Evolutionary conservation across 108 stramenopile species (phyloP).

Genomic region (Skeletonema tropicum): DNA sequence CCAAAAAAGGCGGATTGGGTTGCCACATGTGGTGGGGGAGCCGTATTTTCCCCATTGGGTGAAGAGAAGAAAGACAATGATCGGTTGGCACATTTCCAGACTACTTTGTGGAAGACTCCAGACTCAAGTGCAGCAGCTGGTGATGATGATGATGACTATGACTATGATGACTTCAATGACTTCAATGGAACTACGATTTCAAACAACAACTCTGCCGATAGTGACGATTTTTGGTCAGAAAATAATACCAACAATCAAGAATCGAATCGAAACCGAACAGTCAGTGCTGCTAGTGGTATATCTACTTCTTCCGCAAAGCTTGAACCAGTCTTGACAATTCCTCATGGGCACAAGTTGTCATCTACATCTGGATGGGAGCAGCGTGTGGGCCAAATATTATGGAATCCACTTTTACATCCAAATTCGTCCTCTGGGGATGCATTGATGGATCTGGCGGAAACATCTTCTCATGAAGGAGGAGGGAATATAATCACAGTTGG

Average conservation of each 20-base stretch:
- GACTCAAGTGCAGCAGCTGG: conserved; percentile 17
- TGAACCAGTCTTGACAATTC: conserved; percentile 35
- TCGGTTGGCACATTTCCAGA: conserved; percentile 30
- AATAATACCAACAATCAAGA: conserved; percentile 16
- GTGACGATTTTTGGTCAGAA: conserved; percentile 2
- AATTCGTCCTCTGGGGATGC: conserved; percentile 31
- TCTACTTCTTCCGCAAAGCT: conserved; percentile 5
- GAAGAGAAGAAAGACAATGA: conserved; percentile 9
- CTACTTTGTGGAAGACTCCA: conserved; percentile 36
- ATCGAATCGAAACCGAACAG: conserved; percentile 7
- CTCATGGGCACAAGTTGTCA: conserved; percentile 32
- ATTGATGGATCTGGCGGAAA: conserved; percentile 9
- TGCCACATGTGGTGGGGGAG: conserved; percentile 56
- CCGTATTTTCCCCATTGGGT: neutral
- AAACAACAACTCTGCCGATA: conserved; percentile 1
- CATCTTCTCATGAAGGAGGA: conserved; percentile 29
- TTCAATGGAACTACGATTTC: conserved; percentile 2
- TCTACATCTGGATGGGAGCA: conserved; percentile 40
- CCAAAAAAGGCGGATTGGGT: conserved; percentile 30
- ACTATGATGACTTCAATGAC: conserved; percentile 28
- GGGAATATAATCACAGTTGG: conserved; percentile 49
- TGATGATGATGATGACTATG: conserved; percentile 24
- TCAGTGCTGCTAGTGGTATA: conserved; percentile 5
- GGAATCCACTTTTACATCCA: conserved; percentile 38
- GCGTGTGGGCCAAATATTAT: conserved; percentile 50